These are phyloP conservation scores for Nepenthes alata DNA, from an alignment of 179 eudicot genomes.

Conservation along the genomic window DNA sequence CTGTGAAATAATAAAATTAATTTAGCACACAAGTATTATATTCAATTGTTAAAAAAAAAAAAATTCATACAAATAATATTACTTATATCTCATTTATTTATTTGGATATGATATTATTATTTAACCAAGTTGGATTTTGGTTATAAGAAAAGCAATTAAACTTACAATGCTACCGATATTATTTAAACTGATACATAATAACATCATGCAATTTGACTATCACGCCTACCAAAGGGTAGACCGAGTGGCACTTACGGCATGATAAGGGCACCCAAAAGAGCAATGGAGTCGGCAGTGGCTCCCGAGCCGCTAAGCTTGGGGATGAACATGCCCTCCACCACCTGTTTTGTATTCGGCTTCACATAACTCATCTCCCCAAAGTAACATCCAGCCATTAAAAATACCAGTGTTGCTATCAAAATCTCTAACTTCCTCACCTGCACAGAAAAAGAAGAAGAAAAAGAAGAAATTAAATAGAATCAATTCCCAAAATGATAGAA, in stretches of 20 bases:
- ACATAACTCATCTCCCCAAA: slow-evolving; percentile 62
- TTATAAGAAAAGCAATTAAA: no score
- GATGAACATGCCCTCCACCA: slow-evolving; percentile 57
- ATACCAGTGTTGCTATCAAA: slow-evolving; percentile 46
- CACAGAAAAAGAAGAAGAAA: background rate
- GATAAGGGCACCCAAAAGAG: slow-evolving; percentile 68
- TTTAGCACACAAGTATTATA: no score
- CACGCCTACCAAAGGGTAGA: background rate
- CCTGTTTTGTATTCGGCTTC: slow-evolving; percentile 43
- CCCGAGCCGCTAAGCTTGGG: slow-evolving; percentile 51
- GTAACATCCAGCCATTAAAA: slow-evolving; percentile 74
- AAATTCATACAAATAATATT: no score
- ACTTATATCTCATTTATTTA: no score
- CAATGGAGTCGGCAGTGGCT: slow-evolving; percentile 70
- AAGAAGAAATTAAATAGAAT: background rate
- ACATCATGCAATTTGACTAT: background rate
- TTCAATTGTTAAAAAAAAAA: no score
- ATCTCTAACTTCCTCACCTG: slow-evolving; percentile 75
- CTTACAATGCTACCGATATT: no score
- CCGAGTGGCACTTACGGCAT: slow-evolving; percentile 56
- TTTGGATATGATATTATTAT: no score
- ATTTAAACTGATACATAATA: no score
- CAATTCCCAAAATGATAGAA: background rate
- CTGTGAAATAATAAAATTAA: slow-evolving; percentile 18
- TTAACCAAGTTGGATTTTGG: background rate